Evolutionary conservation across 2,329 filamentous ascomycete genomes (phyloP), one percentile per base, ranked within the genome.

Genomic region (Biscogniauxia sp.): DNA sequence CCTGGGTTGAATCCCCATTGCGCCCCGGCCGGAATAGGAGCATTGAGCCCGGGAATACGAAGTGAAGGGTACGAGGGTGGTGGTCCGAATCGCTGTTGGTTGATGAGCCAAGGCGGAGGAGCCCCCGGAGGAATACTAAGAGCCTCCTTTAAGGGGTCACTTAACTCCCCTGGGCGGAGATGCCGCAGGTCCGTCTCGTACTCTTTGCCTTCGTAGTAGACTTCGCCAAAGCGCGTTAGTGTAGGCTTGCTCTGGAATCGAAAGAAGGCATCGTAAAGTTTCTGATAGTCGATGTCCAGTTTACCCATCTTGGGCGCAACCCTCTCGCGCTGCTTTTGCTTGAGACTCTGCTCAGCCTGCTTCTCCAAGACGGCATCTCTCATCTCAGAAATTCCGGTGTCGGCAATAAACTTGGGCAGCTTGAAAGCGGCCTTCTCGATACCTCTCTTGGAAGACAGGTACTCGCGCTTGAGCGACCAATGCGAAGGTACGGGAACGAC

Each of bases 161-260:
- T 95, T 54, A 98, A 77, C 69, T 98, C 93, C 41, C 95, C 95
- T 1, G 95, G 92, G 65, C 93, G 88, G 61, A 97, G 85, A 77
- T 97, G 91, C 69, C 91, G 89, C 65, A 96, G 84, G 74, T 98
- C 96, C 0, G 95, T 97, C 77, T 99, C 95, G 72, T 92, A 95
- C 74, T 99, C 95, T 76, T 99, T 99, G 73, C 95, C 95, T 77
- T 99, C 95, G 75, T 98, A 98, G 77, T 99, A 99, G n/a, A 99
- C 93, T 76, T 99, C 95, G 50, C 95, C 95, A 69, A 97, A 99
- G 51, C 93, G 86, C 32, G 95, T 98, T 64, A 99, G 80, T 68
- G 93, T 88, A 0, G 95, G 95, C 77, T 99, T 99, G 50, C 92
- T 96, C 78, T 99, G 95, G 74, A 97, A 96, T 61, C 93, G 87